Conservation (phyloP, 129 eudicot species). For the Flaveria linearis region DNA sequence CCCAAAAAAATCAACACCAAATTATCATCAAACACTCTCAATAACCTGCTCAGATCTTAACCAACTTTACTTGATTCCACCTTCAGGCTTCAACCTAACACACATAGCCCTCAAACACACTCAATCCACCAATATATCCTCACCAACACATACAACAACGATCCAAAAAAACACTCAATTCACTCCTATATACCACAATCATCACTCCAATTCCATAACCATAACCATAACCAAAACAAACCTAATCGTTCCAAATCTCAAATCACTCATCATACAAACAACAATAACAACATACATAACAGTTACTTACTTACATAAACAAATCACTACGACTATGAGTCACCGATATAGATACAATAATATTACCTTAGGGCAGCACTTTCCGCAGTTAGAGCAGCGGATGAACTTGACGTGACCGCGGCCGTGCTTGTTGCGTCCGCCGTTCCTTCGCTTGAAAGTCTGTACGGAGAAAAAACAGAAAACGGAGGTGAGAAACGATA, state of each 20-base stretch:
- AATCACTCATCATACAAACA: background rate
- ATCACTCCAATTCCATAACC: background rate
- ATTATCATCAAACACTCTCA: background rate
- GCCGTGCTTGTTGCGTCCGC: slow-evolving; percentile 90
- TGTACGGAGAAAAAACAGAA: slow-evolving; percentile 16
- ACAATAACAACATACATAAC: background rate
- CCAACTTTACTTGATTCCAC: slow-evolving; percentile 17
- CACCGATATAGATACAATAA: no score
- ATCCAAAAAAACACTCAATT: background rate
- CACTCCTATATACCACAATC: background rate
- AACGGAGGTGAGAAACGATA: background rate
- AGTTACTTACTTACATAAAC: background rate
- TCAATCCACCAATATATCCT: background rate
- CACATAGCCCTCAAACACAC: background rate
- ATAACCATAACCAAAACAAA: background rate
- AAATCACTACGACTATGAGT: background rate
- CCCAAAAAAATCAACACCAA: background rate
- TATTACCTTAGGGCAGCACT: slow-evolving; percentile 81
- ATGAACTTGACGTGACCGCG: slow-evolving; percentile 78
- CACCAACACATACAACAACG: background rate
- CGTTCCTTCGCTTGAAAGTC: slow-evolving; percentile 89
- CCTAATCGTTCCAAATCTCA: background rate
- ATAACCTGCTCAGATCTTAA: background rate
- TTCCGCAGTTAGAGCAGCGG: slow-evolving; percentile 88
- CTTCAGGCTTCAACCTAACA: background rate